These are phyloP conservation scores for Stenocarpella maydis DNA, from an alignment of 2,329 filamentous ascomycete species.

Conservation along the genomic window DNA sequence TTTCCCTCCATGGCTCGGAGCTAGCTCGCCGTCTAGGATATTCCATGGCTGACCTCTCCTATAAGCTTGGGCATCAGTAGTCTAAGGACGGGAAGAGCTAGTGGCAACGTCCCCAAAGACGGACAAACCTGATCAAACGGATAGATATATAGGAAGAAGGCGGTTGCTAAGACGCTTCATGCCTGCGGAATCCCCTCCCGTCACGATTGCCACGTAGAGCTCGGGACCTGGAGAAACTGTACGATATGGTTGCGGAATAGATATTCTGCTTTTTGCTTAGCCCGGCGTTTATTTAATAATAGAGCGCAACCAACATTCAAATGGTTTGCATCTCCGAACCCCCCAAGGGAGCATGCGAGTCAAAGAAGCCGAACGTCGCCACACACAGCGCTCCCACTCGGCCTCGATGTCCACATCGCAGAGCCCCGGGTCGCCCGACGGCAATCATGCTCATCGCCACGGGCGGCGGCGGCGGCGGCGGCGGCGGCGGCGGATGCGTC, in stretches of 20 bases:
- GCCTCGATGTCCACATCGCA: neutral
- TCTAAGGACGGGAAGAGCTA: neutral
- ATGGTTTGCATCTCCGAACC: neutral
- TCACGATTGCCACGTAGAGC: neutral
- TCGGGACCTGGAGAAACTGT: neutral
- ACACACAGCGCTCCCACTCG: neutral
- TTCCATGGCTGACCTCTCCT: constrained; percentile 3
- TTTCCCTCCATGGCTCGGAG: constrained; percentile 1
- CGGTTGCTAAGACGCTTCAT: neutral
- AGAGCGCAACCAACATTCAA: neutral
- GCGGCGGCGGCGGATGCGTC: constrained; percentile 11
- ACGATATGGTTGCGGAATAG: constrained; percentile 10
- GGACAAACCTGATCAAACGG: neutral
- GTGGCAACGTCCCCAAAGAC: neutral
- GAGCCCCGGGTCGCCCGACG: neutral
- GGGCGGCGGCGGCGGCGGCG: constrained; percentile 7
- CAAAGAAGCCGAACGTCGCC: constrained; percentile 5
- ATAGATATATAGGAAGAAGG: constrained; percentile 3
- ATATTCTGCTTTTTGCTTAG: neutral
- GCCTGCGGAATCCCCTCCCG: neutral
- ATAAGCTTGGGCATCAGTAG: constrained; percentile 16
- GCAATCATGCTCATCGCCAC: neutral
- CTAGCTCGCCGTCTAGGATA: constrained; percentile 1
- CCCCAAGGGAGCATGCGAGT: neutral
- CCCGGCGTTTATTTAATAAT: neutral